A percentile compares a stretch with the other conserved stretches of the same genome.
Evolutionary conservation across 441 rosid genomes (phyloP).

Genomic region (Adansonia grandidieri): DNA sequence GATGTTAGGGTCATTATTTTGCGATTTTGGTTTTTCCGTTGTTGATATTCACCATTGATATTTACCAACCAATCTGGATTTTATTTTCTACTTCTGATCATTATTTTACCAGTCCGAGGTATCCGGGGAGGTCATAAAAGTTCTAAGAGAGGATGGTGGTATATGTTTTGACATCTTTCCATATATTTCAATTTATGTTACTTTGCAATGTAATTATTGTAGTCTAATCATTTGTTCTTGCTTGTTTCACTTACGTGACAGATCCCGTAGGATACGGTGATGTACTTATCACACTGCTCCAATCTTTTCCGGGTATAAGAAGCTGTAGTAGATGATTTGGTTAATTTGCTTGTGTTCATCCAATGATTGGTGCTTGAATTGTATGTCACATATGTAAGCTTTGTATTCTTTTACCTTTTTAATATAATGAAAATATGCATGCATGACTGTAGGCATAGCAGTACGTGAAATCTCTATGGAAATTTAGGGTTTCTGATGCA

Average conservation of each 20-base stretch:
- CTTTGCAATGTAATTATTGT: neutral
- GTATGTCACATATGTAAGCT: neutral
- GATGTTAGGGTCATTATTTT: too few relatives aligned
- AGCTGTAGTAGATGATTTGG: conserved; percentile 49
- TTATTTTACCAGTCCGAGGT: conserved; percentile 62
- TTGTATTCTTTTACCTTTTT: neutral
- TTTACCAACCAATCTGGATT: conserved; percentile 3
- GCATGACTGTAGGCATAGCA: neutral
- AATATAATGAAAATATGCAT: neutral
- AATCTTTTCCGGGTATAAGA: conserved; percentile 83
- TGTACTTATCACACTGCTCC: conserved; percentile 71
- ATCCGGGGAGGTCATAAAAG: conserved; percentile 71
- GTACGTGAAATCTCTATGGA: neutral
- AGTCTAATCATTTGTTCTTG: neutral
- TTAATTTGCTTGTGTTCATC: conserved; percentile 1
- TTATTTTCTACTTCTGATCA: neutral
- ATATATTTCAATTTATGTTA: neutral
- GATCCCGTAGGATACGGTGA: conserved; percentile 88
- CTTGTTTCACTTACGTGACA: conserved; percentile 35
- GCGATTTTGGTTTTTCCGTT: too few relatives aligned
- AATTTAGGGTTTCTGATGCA: neutral
- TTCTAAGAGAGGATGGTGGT: conserved; percentile 87
- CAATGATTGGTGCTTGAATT: neutral
- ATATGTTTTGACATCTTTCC: conserved; percentile 34
- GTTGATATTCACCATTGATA: too few relatives aligned